Percentiles rank a stretch among this genome's conserved stretches.
These are phyloP conservation scores for Iberis pinnata DNA, from an alignment of 345 rosid genomes.

Conservation along the genomic window DNA sequence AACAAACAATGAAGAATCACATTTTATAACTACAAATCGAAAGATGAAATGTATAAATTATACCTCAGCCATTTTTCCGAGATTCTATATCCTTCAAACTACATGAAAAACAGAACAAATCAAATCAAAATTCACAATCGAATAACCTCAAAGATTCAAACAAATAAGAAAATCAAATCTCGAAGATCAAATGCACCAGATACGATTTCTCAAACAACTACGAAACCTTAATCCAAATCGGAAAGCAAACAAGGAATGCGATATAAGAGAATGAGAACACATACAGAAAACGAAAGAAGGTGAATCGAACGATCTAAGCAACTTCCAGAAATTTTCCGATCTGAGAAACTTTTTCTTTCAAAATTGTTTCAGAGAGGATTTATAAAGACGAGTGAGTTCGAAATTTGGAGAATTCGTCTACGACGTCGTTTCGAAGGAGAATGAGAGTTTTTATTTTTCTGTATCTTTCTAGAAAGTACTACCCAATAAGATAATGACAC, in stretches of 20 bases:
- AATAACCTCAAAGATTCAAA: no score
- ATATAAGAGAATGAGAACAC: conserved; percentile 13
- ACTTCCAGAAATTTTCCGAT: conserved; percentile 6
- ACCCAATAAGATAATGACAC: conserved; percentile 33
- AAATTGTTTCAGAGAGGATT: not conserved
- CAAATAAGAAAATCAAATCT: no score
- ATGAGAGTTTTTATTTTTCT: conserved; percentile 6
- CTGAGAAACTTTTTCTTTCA: not conserved
- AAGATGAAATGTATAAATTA: not conserved
- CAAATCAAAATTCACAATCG: not conserved
- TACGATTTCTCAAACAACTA: not conserved
- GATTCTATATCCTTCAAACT: not conserved
- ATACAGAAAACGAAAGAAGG: conserved; percentile 4
- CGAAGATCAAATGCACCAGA: conserved; percentile 4
- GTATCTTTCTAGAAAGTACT: conserved; percentile 39
- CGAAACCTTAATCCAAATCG: no score
- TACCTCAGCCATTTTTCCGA: conserved; percentile 85
- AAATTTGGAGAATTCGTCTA: not conserved
- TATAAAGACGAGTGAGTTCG: conserved; percentile 22
- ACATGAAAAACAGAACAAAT: conserved; percentile 1
- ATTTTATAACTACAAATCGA: not conserved
- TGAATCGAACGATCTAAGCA: not conserved
- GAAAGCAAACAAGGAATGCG: no score
- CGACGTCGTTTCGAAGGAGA: conserved; percentile 24
- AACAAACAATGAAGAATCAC: no score